These are phyloP conservation scores for Colletotrichum sp. DNA, from an alignment of 2,329 filamentous ascomycete species.

Conservation along the genomic window DNA sequence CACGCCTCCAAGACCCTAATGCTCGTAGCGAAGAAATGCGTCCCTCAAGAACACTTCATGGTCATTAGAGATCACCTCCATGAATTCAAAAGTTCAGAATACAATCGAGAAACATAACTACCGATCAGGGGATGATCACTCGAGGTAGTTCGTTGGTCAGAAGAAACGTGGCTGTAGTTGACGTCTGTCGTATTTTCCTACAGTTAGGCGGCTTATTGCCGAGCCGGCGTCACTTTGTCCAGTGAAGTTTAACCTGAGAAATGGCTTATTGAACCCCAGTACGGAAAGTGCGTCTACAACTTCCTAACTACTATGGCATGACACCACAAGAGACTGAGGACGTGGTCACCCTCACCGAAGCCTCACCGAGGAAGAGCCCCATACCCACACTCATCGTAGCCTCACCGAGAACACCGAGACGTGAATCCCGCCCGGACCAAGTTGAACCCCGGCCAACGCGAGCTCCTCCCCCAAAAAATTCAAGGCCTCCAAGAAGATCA, in stretches of 20 bases:
- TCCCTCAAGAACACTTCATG: too few species aligned
- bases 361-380: not conserved
- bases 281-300: too few species aligned
- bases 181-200: not conserved
- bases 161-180: fast-evolving
- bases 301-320: not conserved
- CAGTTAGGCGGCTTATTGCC: fast-evolving
- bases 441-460: not conserved
- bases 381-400: not conserved
- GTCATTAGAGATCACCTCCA: too few species aligned
- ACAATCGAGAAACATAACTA: too few species aligned
- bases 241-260: not conserved
- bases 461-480: not conserved
- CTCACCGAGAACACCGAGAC: not conserved
- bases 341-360: not conserved
- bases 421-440: not conserved
- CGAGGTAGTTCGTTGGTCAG: fast-evolving
- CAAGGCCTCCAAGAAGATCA: not conserved
- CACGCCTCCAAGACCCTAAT: too few species aligned
- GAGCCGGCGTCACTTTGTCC: not conserved
- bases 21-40: too few species aligned
- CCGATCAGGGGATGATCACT: not conserved
- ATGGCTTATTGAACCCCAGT: fast-evolving
- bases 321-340: not conserved
- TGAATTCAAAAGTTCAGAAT: too few species aligned